Evolutionary conservation across 2,329 filamentous ascomycete species (phyloP).

Genomic region (Phialophora tarda): DNA sequence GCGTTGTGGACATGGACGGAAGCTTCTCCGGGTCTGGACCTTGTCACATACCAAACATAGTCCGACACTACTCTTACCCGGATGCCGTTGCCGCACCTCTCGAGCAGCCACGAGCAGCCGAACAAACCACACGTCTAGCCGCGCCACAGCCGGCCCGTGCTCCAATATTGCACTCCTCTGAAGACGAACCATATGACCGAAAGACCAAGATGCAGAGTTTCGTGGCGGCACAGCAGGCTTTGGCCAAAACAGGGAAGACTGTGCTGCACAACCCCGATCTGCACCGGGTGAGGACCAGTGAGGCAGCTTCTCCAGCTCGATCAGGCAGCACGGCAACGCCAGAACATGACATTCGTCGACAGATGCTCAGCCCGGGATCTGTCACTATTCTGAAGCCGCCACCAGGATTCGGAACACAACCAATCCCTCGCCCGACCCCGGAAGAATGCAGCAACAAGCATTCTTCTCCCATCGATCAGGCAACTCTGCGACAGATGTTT

Average conservation of each 20-base stretch:
- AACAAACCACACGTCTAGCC: background rate
- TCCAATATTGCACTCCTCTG: background rate
- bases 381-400: conserved; percentile 18
- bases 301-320: conserved; percentile 5
- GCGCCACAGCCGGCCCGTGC: background rate
- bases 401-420: conserved; percentile 23
- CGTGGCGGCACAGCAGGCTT: conserved; percentile 36
- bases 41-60: conserved; percentile 1
- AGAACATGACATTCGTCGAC: conserved; percentile 4
- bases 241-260: conserved; percentile 38
- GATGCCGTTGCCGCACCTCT: conserved; percentile 3
- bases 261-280: conserved; percentile 37
- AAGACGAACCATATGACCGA: conserved; percentile 36
- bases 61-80: conserved; percentile 16
- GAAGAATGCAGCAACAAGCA: background rate
- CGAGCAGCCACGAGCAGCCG: background rate
- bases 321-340: conserved; percentile 9
- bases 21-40: background rate
- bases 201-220: conserved; percentile 38
- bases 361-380: conserved; percentile 1
- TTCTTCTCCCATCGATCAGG: conserved; percentile 11
- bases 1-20: conserved; percentile 6
- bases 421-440: background rate
- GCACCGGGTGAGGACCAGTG: conserved; percentile 25
- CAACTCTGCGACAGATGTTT: conserved; percentile 30